Percentiles rank a stretch among this genome's conserved stretches.
These are phyloP conservation scores for Lipomyces lipofer DNA, from an alignment of 805 yeast species.

Conservation along the genomic window DNA sequence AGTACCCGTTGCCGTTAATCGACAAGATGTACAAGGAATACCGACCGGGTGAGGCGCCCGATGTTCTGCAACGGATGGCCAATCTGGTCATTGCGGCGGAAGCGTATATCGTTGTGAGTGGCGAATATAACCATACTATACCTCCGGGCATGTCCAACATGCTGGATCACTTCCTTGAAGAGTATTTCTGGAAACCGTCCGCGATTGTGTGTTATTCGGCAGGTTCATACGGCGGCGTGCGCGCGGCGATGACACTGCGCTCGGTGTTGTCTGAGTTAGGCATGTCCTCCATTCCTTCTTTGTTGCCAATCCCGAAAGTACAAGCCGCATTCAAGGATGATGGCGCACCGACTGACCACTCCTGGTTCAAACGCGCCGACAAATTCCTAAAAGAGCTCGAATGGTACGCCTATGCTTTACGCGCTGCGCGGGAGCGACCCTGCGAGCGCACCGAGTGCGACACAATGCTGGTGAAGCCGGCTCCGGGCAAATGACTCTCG, in stretches of 20 bases:
- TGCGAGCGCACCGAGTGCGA: not conserved
- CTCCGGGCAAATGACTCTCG: not conserved
- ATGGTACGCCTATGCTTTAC: not conserved
- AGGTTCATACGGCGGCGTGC: constrained; percentile 2
- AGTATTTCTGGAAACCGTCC: constrained; percentile 1
- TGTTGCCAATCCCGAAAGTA: not conserved
- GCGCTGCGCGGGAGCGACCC: not conserved
- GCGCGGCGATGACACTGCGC: constrained; percentile 1
- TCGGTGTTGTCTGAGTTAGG: not conserved
- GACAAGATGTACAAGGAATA: constrained; percentile 3
- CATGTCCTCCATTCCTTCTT: not conserved
- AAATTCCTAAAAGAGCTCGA: not conserved
- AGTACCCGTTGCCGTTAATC: not conserved
- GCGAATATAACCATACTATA: not conserved
- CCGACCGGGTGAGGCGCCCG: not conserved
- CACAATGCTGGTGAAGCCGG: not conserved
- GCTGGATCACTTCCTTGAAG: constrained; percentile 1
- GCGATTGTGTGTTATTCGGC: constrained; percentile 1
- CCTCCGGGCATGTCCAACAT: not conserved
- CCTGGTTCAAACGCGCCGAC: not conserved
- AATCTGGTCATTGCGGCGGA: not conserved
- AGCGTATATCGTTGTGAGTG: not conserved
- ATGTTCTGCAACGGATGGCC: not conserved
- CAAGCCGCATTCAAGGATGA: not conserved
- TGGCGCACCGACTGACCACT: not conserved